Percentiles rank a stretch among this genome's conserved stretches.
Evolutionary conservation across 2,329 filamentous ascomycete genomes (phyloP).

Genomic region (Ceratocystis destructans): DNA sequence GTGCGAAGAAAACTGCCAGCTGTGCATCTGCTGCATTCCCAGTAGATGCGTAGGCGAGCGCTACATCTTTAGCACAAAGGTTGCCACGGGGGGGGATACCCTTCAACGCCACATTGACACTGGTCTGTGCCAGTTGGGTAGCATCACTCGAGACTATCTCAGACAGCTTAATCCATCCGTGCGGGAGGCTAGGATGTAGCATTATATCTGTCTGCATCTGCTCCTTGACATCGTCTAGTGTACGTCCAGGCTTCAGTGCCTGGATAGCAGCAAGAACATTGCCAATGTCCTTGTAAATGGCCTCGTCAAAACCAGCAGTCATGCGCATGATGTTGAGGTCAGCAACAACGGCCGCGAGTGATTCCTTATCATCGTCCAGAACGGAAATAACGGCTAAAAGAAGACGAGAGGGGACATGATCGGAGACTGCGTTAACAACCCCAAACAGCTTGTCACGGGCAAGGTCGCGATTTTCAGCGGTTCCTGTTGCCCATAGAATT

Average conservation of each 20-base stretch:
- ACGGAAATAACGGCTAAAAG: slow-evolving; percentile 75
- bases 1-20: slow-evolving; percentile 62
- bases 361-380: slow-evolving; percentile 65
- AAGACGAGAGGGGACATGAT: slow-evolving; percentile 66
- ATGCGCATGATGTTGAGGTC: slow-evolving; percentile 63
- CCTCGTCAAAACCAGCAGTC: slow-evolving; percentile 45
- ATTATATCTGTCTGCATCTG: slow-evolving; percentile 67
- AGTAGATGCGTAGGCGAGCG: slow-evolving; percentile 60
- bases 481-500: slow-evolving; percentile 82
- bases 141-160: slow-evolving; percentile 40
- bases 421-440: slow-evolving; percentile 57
- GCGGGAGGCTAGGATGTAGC: slow-evolving; percentile 63
- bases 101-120: slow-evolving; percentile 47
- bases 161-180: slow-evolving; percentile 68
- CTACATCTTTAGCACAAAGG: slow-evolving; percentile 55
- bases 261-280: slow-evolving; percentile 65
- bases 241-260: slow-evolving; percentile 36
- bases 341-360: slow-evolving; percentile 62
- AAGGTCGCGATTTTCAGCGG: slow-evolving; percentile 56
- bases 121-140: slow-evolving; percentile 63
- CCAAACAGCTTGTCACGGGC: slow-evolving; percentile 70
- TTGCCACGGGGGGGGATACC: slow-evolving; percentile 59
- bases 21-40: slow-evolving; percentile 61
- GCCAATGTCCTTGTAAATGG: slow-evolving; percentile 56
- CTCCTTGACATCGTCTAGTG: slow-evolving; percentile 39